These are phyloP conservation scores for Helminthosporium solani DNA, from an alignment of 2,329 filamentous ascomycete species.

Conservation along the genomic window DNA sequence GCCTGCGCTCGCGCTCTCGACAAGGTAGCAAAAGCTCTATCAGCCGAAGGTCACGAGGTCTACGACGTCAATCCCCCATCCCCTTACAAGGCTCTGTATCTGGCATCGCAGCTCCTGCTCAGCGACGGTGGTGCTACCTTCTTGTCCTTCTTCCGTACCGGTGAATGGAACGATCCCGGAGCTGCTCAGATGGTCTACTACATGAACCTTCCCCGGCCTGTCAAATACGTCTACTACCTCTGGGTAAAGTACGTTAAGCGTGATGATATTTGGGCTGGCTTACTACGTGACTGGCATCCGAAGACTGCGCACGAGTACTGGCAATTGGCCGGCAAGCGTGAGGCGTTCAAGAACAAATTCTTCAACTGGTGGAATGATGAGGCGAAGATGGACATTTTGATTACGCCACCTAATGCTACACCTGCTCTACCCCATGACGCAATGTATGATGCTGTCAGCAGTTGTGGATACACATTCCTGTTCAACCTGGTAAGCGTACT, in stretches of 20 bases:
- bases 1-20: conserved; percentile 77
- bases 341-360: conserved; percentile 75
- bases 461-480: conserved; percentile 89
- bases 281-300: conserved; percentile 71
- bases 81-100: conserved; percentile 71
- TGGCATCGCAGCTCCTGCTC: conserved; percentile 80
- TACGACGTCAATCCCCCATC: conserved; percentile 63
- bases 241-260: conserved; percentile 82
- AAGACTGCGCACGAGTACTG: conserved; percentile 79
- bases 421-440: conserved; percentile 83
- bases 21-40: conserved; percentile 68
- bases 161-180: conserved; percentile 78
- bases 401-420: conserved; percentile 85
- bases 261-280: conserved; percentile 74
- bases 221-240: conserved; percentile 84
- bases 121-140: conserved; percentile 82
- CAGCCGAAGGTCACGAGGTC: conserved; percentile 73
- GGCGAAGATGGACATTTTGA: conserved; percentile 69
- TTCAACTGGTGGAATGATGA: conserved; percentile 81
- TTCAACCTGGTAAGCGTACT: conserved; percentile 77
- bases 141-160: conserved; percentile 70
- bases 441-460: conserved; percentile 82
- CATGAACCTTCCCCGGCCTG: conserved; percentile 68
- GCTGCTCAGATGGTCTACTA: conserved; percentile 73
- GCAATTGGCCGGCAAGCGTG: conserved; percentile 74